Evolutionary conservation across 345 rosid genomes (phyloP).

Genomic region (Citrus inodora): DNA sequence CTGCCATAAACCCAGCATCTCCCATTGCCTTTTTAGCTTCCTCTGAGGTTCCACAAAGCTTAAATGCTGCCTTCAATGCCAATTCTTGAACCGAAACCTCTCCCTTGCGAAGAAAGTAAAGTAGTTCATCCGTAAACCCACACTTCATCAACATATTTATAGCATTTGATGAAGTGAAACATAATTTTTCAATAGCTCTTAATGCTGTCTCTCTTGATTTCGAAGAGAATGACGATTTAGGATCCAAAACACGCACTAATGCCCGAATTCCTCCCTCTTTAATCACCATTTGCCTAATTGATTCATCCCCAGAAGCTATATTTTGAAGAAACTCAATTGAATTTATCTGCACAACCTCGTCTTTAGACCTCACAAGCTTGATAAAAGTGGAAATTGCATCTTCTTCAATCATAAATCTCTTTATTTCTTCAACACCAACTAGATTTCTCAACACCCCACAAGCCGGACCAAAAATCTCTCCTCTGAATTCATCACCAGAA

Average conservation of each 20-base stretch:
- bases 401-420: constrained; percentile 78
- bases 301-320: constrained; percentile 63
- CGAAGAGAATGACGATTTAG: constrained; percentile 36
- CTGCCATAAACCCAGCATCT: constrained; percentile 76
- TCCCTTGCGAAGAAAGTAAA: constrained; percentile 49
- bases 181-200: constrained; percentile 64
- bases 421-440: constrained; percentile 78
- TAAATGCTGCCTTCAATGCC: constrained; percentile 62
- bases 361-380: constrained; percentile 63
- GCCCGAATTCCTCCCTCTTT: constrained; percentile 66
- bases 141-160: constrained; percentile 39
- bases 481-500: constrained; percentile 29
- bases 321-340: constrained; percentile 63
- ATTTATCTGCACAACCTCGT: constrained; percentile 68
- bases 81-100: constrained; percentile 78
- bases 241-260: constrained; percentile 60
- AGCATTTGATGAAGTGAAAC: constrained; percentile 50
- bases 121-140: constrained; percentile 59
- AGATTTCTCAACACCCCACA: constrained; percentile 82
- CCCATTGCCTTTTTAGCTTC: constrained; percentile 71
- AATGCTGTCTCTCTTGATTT: constrained; percentile 66
- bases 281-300: constrained; percentile 45
- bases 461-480: constrained; percentile 49
- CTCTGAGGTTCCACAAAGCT: constrained; percentile 58
- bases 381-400: constrained; percentile 55